phyloP scores from a whole-genome alignment of 2,329 filamentous ascomycete species.

The Drechslera avenae region DNA sequence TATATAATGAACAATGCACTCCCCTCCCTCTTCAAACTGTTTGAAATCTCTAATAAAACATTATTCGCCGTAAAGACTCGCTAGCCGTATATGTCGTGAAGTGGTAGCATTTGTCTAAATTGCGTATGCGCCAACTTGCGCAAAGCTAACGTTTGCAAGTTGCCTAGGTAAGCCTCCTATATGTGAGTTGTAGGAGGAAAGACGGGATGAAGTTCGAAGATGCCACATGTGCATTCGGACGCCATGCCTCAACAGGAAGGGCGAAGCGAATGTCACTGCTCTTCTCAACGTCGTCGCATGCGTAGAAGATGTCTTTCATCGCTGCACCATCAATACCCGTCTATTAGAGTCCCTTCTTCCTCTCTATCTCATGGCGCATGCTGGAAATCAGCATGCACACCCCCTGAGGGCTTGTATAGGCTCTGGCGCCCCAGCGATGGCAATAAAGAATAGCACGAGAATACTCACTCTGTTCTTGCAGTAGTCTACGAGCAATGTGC shows the following conservation, averaged over 20 bases:
- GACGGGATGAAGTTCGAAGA: slow-evolving; percentile 4
- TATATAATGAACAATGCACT: no score
- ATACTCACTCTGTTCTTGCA: background rate
- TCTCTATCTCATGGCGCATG: background rate
- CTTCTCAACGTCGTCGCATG: background rate
- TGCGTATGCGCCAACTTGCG: no score
- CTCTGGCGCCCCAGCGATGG: background rate
- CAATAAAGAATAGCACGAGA: background rate
- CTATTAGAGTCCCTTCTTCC: background rate
- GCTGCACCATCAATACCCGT: background rate
- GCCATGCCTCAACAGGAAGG: slow-evolving; percentile 9
- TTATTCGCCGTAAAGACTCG: no score
- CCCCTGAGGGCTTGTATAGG: background rate
- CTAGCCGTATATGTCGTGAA: no score
- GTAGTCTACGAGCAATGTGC: background rate
- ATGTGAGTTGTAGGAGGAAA: background rate
- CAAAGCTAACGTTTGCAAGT: no score
- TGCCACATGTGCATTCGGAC: background rate
- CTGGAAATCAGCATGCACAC: background rate
- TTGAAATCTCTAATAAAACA: no score
- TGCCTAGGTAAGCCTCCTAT: no score
- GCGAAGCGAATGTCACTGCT: slow-evolving; percentile 1
- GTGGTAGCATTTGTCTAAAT: no score
- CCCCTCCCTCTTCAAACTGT: no score
- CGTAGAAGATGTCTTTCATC: background rate